phyloP scores from a whole-genome alignment of 768 basidiomycete genomes.

The Lentinula detonsa region DNA sequence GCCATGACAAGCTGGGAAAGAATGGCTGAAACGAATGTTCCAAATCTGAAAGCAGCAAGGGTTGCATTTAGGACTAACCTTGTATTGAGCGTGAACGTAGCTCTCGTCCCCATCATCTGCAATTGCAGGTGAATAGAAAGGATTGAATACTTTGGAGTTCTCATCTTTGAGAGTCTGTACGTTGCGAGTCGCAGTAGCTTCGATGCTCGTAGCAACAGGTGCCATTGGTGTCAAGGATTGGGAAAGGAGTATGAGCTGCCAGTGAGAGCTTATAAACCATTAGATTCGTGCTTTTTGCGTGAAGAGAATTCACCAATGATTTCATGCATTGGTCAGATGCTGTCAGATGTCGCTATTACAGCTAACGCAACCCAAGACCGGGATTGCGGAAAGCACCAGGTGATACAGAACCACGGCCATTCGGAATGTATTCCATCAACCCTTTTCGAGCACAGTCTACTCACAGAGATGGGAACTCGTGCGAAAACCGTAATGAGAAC shows the following conservation, averaged over 20 bases:
- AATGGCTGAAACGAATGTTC: constrained; percentile 36
- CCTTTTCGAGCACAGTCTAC: too few relatives aligned
- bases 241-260: background rate
- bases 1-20: constrained; percentile 61
- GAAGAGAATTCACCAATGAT: background rate
- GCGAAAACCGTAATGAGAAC: too few relatives aligned
- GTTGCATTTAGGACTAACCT: constrained; percentile 28
- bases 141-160: constrained; percentile 38
- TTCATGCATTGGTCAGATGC: background rate
- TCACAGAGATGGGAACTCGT: too few relatives aligned
- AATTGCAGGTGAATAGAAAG: constrained; percentile 61
- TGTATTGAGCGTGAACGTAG: constrained; percentile 55
- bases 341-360: background rate
- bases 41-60: background rate
- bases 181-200: constrained; percentile 18
- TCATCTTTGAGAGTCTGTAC: constrained; percentile 16
- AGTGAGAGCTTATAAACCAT: background rate
- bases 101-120: constrained; percentile 41
- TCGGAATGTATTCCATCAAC: too few relatives aligned
- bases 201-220: constrained; percentile 37
- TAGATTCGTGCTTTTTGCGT: constrained; percentile 1
- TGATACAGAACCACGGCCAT: background rate
- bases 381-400: background rate
- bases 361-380: background rate
- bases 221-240: constrained; percentile 29